Base-by-base conservation (phyloP, 2,329 filamentous ascomycete genomes). In the Sclerotinia glacialis region DNA sequence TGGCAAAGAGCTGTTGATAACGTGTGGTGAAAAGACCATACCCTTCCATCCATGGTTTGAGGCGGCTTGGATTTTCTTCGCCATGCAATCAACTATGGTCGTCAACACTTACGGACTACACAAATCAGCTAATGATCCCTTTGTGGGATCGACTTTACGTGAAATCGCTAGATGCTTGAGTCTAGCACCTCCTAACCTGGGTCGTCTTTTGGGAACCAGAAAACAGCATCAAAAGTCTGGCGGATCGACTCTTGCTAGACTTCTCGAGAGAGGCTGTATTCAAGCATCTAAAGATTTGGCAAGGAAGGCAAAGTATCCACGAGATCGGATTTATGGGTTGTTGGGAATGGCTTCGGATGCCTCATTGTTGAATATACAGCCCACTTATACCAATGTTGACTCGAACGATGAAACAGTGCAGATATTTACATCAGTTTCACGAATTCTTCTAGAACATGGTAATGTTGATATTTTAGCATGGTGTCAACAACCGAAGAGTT, bases 311-410 rank as follows among this genome's bases (percentile, higher is more conserved):
- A 69, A 50, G 5, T 47, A 69, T 59, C 67, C 61, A 34, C 34
- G 66, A 54, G 67, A 69, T 18, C 34, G 55, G 21, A 60, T 69
- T n/a, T 66, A 68, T 42, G 68, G 68, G 2, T 23, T 66, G n/a
- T 34, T 68, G 23, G 59, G 63, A 49, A 60, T 60, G 56, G 67
- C 63, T 37, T 31, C 56, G 2, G 62, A 69, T 37, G 28, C 56
- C 23, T 18, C 55, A 34, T 16, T 18, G 6, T 46, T 64, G 28
- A 40, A 64, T 18, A 64, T 64, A 18, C 49, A 55, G 3, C 62
- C 62, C 3, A 23, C 49, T 18, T 64, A 64, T 46, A 64, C 62
- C 28, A 64, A 64, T 28, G 23, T 56, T 37, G 50, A 64, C 2
- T 56, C 62, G 0, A 28, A 31, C 12, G 62, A 64, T 23, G 62